Conservation (phyloP, 257 asterid genomes). For the Nicotiana noctiflora region DNA sequence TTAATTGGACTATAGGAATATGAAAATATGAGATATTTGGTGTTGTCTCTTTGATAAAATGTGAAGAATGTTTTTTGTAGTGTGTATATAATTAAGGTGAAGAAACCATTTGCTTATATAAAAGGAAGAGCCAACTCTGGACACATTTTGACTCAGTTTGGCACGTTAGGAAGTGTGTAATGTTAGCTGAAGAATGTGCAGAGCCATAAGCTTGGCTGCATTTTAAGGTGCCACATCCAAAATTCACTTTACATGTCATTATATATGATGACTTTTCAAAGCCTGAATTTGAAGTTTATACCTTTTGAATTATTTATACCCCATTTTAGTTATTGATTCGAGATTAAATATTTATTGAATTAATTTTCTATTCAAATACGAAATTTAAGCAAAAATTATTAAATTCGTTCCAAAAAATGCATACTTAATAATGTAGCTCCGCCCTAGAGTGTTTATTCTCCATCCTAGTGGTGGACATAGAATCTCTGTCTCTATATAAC, state of each 20-base stretch:
- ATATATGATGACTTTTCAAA: too few relatives aligned
- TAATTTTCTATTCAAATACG: too few relatives aligned
- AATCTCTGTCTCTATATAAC: too few relatives aligned
- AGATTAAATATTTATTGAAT: too few relatives aligned
- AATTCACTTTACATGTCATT: not conserved
- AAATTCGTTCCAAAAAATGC: too few relatives aligned
- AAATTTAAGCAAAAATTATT: too few relatives aligned
- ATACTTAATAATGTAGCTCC: too few relatives aligned
- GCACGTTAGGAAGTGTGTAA: not conserved
- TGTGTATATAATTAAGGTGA: not conserved
- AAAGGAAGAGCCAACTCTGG: not conserved
- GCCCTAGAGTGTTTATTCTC: too few relatives aligned
- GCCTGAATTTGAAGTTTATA: too few relatives aligned
- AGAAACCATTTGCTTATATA: not conserved
- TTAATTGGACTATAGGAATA: not conserved
- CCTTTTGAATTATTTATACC: too few relatives aligned
- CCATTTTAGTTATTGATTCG: too few relatives aligned
- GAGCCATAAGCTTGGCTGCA: not conserved
- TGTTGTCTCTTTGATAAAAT: not conserved
- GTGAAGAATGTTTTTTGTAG: not conserved
- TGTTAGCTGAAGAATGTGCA: not conserved
- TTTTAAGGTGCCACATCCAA: not conserved
- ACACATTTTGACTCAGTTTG: not conserved
- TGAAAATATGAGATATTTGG: not conserved
- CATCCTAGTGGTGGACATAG: not conserved